Base-by-base conservation (phyloP, 371 early-diverging fungal species). In the Zychaea mexicana region DNA sequence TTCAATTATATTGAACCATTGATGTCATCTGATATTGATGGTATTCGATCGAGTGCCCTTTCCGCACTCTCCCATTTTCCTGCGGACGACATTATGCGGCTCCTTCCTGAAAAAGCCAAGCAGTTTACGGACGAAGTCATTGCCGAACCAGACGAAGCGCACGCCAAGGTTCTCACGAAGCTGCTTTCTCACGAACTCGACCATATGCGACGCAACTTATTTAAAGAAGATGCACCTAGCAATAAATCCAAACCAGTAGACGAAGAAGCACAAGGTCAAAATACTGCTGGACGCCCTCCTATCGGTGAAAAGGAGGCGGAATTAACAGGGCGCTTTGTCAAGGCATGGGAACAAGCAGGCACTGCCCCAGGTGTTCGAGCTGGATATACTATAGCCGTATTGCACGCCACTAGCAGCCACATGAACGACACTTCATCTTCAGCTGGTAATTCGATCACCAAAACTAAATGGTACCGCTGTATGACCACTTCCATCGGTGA, bases 141-240 rank as follows among this genome's bases (percentile, higher is more conserved):
- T 1, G 31, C 65, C 0, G 61, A 68, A n/a, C 55, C 69, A 0
- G 71, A 71, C 9, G 57, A 71, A 3, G 73, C 69, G 22, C 76
- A 81, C 26, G 55, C 70, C 0, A 31, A 56, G 9, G 62, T 85
- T 1, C 65, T 87, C 15, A 73, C 73, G 10, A 79, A 80, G n/a
- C 63, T 87, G 15, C 71, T 84, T 28, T 78, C 82, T 22, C 72
- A 83, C 46, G 87, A 87, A 36, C 60, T 87, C 12, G 74, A 76
- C 17, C 79, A 84, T 61, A 83, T 87, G 87, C 79, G 84, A 5
- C 83, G 87, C 8, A 78, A 82, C 0, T 67, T 87, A 26, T 87
- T 84, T 58, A 78, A 82, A 57, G 84, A 79, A 30, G 84, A 81
- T 27, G 66, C 52, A 53, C 28, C 59, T 66, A 28, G 61, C 57